phyloP scores from a whole-genome alignment of 2,329 filamentous ascomycete genomes.

The Calonectria honghensis region DNA sequence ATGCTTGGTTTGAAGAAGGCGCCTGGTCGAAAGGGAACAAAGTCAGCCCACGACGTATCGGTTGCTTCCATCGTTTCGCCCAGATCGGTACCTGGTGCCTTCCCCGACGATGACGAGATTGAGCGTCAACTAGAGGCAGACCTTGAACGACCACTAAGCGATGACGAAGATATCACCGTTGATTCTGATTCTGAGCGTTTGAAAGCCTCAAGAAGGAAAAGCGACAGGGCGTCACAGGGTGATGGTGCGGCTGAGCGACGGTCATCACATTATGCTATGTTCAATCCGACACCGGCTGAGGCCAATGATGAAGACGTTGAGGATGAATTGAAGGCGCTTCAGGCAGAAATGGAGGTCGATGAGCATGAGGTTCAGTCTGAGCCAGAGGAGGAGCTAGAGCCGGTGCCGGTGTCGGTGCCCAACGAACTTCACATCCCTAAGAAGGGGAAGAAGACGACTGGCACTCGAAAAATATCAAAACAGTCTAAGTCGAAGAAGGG shows the following conservation, averaged over 20 bases:
- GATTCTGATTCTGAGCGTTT: constrained; percentile 68
- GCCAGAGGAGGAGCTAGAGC: constrained; percentile 19
- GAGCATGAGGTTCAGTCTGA: constrained; percentile 44
- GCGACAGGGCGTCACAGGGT: constrained; percentile 56
- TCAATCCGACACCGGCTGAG: constrained; percentile 68
- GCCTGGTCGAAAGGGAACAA: constrained; percentile 58
- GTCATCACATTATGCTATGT: constrained; percentile 69
- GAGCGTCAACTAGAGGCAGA: constrained; percentile 80
- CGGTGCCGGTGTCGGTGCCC: constrained; percentile 36
- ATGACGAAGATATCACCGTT: constrained; percentile 70
- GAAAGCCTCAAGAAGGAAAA: constrained; percentile 57
- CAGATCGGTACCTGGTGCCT: constrained; percentile 61
- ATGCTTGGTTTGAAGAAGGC: constrained; percentile 56
- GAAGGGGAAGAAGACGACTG: constrained; percentile 72
- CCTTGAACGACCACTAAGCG: constrained; percentile 73
- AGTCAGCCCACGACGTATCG: constrained; percentile 63
- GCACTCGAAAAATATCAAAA: constrained; percentile 71
- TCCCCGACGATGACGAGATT: constrained; percentile 78
- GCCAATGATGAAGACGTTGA: constrained; percentile 70
- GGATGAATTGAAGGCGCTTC: constrained; percentile 69
- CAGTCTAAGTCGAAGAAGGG: constrained; percentile 68
- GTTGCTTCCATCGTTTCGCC: constrained; percentile 72
- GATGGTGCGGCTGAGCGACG: constrained; percentile 53
- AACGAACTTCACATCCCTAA: constrained; percentile 68
- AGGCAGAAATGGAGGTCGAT: constrained; percentile 69